phyloP scores from a whole-genome alignment of 805 yeast species.

The Saturnispora bothae region DNA sequence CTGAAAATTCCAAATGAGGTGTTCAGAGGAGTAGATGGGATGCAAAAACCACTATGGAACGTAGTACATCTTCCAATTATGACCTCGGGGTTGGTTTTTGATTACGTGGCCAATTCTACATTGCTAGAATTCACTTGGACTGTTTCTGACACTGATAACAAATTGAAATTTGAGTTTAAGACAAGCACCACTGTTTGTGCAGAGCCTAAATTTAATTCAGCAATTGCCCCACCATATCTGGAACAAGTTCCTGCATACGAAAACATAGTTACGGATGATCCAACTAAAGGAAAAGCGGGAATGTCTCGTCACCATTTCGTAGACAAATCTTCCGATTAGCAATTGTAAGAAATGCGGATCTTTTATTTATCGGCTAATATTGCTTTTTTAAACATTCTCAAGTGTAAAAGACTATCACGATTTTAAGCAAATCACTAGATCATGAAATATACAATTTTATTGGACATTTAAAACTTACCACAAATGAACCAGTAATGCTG shows the following conservation, averaged over 20 bases:
- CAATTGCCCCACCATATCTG: constrained; percentile 1
- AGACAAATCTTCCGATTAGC: too few relatives aligned
- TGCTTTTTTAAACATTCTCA: too few relatives aligned
- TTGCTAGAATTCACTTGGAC: constrained; percentile 3
- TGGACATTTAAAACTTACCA: not conserved
- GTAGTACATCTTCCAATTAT: not conserved
- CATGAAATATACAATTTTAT: too few relatives aligned
- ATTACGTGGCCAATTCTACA: not conserved
- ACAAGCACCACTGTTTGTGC: constrained; percentile 1
- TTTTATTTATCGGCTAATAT: too few relatives aligned
- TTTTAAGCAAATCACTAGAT: too few relatives aligned
- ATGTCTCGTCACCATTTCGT: too few relatives aligned
- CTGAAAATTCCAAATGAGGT: not conserved
- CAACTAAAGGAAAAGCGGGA: too few relatives aligned
- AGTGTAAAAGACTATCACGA: too few relatives aligned
- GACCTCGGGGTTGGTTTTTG: not conserved
- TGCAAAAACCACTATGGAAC: not conserved
- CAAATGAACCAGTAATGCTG: not conserved
- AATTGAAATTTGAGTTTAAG: not conserved
- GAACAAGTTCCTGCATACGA: not conserved
- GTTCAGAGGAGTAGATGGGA: not conserved
- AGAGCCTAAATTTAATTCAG: not conserved
- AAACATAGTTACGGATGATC: too few relatives aligned
- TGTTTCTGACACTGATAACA: constrained; percentile 1
- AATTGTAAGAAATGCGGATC: too few relatives aligned